Evolutionary conservation across 2,329 filamentous ascomycete genomes (phyloP).

Genomic region (Chrysoporthe austroafricana): DNA sequence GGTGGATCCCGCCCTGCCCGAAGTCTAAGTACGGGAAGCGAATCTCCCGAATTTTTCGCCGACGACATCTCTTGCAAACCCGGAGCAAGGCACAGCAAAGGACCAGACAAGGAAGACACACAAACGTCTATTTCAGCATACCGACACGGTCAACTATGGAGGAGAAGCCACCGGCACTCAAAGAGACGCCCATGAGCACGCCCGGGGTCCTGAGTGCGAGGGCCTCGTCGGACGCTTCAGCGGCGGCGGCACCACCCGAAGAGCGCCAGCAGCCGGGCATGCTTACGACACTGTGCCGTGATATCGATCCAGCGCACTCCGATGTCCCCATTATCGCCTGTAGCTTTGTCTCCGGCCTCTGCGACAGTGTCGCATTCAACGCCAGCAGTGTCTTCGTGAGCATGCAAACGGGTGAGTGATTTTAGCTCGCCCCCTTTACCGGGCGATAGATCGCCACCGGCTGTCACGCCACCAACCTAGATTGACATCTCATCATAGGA

Average conservation of each 20-base stretch:
- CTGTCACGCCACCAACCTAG: not conserved
- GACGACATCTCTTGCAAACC: not conserved
- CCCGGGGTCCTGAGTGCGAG: constrained; percentile 18
- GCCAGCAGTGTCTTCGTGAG: constrained; percentile 44
- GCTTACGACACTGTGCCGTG: constrained; percentile 29
- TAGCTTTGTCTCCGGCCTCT: constrained; percentile 44
- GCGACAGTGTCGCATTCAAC: constrained; percentile 46
- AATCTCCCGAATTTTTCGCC: constrained; percentile 10
- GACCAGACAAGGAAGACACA: not conserved
- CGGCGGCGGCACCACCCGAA: constrained; percentile 4
- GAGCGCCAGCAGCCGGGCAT: not conserved
- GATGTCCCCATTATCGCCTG: constrained; percentile 46
- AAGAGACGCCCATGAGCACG: constrained; percentile 15
- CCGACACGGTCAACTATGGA: not conserved
- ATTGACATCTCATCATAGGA: constrained; percentile 38
- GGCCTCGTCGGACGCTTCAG: constrained; percentile 18
- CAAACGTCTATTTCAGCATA: not conserved
- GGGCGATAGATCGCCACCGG: not conserved
- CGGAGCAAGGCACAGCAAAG: not conserved
- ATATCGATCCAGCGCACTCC: constrained; percentile 32
- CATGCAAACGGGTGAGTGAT: constrained; percentile 42
- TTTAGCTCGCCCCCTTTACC: not conserved
- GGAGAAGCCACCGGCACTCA: not conserved
- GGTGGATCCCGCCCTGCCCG: constrained; percentile 21
- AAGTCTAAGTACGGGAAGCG: constrained; percentile 9